Evolutionary conservation across 1,284 basidiomycete genomes (phyloP).

Genomic region (Golubevia sp.): DNA sequence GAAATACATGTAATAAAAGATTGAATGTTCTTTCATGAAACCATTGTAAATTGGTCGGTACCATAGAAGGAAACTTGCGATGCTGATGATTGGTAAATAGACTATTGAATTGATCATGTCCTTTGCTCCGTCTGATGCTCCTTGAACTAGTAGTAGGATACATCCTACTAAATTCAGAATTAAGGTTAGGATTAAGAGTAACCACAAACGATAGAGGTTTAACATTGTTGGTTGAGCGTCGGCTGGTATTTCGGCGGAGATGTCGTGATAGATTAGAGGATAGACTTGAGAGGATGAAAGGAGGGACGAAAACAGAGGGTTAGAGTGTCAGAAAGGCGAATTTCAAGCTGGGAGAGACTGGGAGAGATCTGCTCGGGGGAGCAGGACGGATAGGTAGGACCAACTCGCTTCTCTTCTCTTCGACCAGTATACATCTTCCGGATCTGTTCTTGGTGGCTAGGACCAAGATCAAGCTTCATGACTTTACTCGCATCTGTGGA

Average conservation of each 20-base stretch:
- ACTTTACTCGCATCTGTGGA: constrained; percentile 2
- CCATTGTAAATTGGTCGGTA: constrained; percentile 95
- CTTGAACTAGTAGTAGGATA: constrained; percentile 80
- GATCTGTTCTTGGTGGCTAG: too few species aligned
- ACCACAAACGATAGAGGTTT: constrained; percentile 68
- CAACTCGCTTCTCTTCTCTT: too few species aligned
- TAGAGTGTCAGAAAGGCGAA: constrained; percentile 1
- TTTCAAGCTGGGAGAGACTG: neutral
- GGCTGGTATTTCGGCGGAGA: constrained; percentile 83
- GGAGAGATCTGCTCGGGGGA: too few species aligned
- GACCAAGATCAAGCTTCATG: neutral
- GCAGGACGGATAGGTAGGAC: too few species aligned
- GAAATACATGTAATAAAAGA: constrained; percentile 81
- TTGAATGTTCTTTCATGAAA: constrained; percentile 79
- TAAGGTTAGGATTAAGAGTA: constrained; percentile 70
- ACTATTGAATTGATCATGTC: constrained; percentile 74
- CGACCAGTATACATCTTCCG: too few species aligned
- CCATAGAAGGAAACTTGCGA: constrained; percentile 86
- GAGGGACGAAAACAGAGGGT: neutral
- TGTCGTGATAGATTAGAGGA: constrained; percentile 91
- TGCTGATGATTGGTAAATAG: constrained; percentile 80
- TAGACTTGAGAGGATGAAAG: constrained; percentile 69
- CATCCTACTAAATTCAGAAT: constrained; percentile 88
- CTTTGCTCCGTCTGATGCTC: constrained; percentile 75
- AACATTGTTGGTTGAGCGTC: constrained; percentile 78